Conservation (phyloP, 345 rosid species). For the Aquilaria yunnanensis region DNA sequence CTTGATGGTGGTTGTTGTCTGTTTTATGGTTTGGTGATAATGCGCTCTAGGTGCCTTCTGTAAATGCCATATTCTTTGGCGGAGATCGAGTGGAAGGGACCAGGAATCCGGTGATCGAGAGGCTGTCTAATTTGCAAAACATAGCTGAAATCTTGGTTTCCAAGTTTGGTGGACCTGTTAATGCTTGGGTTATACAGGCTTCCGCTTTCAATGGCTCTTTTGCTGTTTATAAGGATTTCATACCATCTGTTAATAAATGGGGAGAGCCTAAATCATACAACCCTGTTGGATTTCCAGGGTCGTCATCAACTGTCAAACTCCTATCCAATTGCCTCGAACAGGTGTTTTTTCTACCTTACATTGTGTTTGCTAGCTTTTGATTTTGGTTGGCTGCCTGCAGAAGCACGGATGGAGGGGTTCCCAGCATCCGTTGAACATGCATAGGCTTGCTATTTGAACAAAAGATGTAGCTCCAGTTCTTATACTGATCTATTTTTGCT, state of each 20-base stretch:
- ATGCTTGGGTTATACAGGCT: conserved; percentile 79
- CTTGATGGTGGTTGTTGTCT: not conserved
- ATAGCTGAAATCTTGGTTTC: conserved; percentile 68
- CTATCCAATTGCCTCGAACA: conserved; percentile 50
- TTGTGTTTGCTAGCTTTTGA: not conserved
- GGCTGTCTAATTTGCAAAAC: conserved; percentile 51
- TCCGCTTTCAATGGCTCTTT: conserved; percentile 63
- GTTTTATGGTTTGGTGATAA: not conserved
- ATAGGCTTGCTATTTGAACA: no score
- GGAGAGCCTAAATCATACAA: conserved; percentile 66
- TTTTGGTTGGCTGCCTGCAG: no score
- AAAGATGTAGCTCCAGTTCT: no score
- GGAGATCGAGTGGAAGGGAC: conserved; percentile 74
- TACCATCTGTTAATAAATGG: conserved; percentile 45
- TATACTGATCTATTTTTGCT: no score
- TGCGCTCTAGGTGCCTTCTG: conserved; percentile 48
- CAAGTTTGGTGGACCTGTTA: conserved; percentile 54
- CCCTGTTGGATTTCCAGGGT: conserved; percentile 58
- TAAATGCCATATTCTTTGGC: conserved; percentile 62
- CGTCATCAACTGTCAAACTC: conserved; percentile 52
- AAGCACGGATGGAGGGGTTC: no score
- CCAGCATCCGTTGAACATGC: no score
- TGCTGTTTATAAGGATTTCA: conserved; percentile 65
- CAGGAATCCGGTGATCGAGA: conserved; percentile 60
- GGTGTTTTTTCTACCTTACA: conserved; percentile 23